These are phyloP conservation scores for Cryphonectria japonica DNA, from an alignment of 2,329 filamentous ascomycete species.

Conservation along the genomic window DNA sequence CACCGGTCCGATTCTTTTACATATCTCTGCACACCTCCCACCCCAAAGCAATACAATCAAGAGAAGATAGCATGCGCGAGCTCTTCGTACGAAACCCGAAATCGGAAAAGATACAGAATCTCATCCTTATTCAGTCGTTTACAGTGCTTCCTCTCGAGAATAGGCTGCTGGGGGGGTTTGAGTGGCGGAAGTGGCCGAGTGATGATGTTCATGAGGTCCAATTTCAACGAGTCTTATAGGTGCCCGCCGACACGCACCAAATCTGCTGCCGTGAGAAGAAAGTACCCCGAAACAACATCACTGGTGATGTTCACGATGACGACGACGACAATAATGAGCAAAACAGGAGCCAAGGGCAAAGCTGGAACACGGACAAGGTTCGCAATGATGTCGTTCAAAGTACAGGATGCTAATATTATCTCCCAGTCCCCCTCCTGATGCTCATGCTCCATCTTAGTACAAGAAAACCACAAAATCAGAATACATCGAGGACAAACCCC, in stretches of 20 bases:
- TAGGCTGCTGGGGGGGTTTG: not conserved
- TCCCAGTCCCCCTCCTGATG: too few relatives aligned
- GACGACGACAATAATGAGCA: too few relatives aligned
- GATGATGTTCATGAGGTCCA: not conserved
- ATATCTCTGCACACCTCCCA: not conserved
- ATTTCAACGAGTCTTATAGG: too few relatives aligned
- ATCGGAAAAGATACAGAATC: not conserved
- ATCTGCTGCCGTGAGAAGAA: too few relatives aligned
- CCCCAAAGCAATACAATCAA: slow-evolving; percentile 1
- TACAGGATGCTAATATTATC: not conserved
- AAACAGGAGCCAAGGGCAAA: not conserved
- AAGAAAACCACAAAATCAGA: not conserved
- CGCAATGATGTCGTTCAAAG: not conserved
- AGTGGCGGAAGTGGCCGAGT: not conserved
- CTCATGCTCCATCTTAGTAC: too few relatives aligned
- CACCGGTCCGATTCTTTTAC: slow-evolving; percentile 5
- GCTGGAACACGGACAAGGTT: not conserved
- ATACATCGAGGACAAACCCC: not conserved
- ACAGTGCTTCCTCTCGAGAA: not conserved
- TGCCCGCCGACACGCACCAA: too few relatives aligned
- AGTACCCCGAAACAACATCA: too few relatives aligned
- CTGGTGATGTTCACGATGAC: too few relatives aligned
- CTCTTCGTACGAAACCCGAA: not conserved
- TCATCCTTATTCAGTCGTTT: not conserved
- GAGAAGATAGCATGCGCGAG: slow-evolving; percentile 16